A percentile compares a stretch with the other conserved stretches of the same genome.
These are phyloP conservation scores for Hylodesmum podocarpum DNA, from an alignment of 306 rosid species.

Conservation along the genomic window DNA sequence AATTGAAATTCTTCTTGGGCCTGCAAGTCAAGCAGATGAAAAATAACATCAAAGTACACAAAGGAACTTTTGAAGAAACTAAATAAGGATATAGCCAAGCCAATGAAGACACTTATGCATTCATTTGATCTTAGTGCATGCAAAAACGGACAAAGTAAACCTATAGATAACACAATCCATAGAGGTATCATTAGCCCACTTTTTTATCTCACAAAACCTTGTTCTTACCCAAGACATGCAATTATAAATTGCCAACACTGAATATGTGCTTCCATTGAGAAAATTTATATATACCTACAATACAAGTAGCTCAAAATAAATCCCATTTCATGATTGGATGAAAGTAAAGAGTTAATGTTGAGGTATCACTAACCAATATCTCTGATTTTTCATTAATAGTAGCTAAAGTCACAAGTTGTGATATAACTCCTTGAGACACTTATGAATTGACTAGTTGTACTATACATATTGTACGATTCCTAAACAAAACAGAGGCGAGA, in stretches of 20 bases:
- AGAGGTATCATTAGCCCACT: too few species aligned
- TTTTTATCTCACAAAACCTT: neutral
- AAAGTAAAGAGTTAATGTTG: neutral
- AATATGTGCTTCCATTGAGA: conserved; percentile 93
- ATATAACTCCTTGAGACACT: conserved; percentile 95
- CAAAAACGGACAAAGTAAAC: too few species aligned
- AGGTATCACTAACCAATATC: conserved; percentile 64
- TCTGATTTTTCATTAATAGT: conserved; percentile 75
- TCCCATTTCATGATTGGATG: neutral
- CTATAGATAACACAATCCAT: too few species aligned
- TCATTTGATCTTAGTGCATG: too few species aligned
- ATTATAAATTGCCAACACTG: conserved; percentile 91
- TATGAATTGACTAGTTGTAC: conserved; percentile 81
- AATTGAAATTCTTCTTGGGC: too few species aligned
- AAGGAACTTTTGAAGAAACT: too few species aligned
- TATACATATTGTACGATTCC: conserved; percentile 89
- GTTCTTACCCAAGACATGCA: conserved; percentile 99
- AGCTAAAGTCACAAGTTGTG: conserved; percentile 94
- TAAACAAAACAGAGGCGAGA: conserved; percentile 79
- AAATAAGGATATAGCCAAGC: too few species aligned
- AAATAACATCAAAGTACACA: too few species aligned
- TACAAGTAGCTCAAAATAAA: conserved; percentile 26
- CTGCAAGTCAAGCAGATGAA: too few species aligned
- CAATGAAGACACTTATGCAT: too few species aligned
- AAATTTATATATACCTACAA: conserved; percentile 84